Evolutionary conservation across 2,329 filamentous ascomycete species (phyloP).

Genomic region (Fusarium mundagurra): DNA sequence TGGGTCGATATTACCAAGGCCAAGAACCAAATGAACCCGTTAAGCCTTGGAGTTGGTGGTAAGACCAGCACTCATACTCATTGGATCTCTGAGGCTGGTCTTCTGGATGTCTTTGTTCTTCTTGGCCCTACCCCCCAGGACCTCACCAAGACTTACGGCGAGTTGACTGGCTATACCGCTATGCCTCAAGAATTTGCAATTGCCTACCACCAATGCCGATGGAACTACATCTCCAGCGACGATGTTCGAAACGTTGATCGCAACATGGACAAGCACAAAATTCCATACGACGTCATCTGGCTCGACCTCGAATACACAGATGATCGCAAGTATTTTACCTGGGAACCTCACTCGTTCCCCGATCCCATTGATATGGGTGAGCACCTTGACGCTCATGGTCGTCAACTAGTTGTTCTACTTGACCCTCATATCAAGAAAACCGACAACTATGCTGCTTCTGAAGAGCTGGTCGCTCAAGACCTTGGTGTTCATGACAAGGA

Average conservation of each 20-base stretch:
- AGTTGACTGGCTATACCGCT: slow-evolving; percentile 90
- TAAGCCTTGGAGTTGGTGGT: slow-evolving; percentile 74
- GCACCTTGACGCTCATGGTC: slow-evolving; percentile 83
- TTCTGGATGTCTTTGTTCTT: slow-evolving; percentile 94
- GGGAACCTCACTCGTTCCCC: slow-evolving; percentile 88
- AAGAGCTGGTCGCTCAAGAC: slow-evolving; percentile 85
- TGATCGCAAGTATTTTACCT: slow-evolving; percentile 97
- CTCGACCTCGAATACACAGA: slow-evolving; percentile 98
- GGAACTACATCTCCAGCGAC: slow-evolving; percentile 98
- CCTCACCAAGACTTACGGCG: slow-evolving; percentile 82
- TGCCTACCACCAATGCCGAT: slow-evolving; percentile 96
- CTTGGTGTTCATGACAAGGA: slow-evolving; percentile 92
- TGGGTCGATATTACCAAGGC: slow-evolving; percentile 95
- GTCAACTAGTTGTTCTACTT: slow-evolving; percentile 93
- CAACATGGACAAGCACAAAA: slow-evolving; percentile 94
- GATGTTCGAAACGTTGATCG: slow-evolving; percentile 97
- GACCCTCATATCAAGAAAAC: slow-evolving; percentile 98
- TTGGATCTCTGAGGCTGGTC: slow-evolving; percentile 93
- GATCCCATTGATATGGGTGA: slow-evolving; percentile 89
- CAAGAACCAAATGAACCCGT: slow-evolving; percentile 77
- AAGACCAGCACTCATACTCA: slow-evolving; percentile 87
- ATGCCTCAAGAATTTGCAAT: slow-evolving; percentile 93
- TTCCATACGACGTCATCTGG: slow-evolving; percentile 99
- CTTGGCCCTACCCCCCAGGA: slow-evolving; percentile 88
- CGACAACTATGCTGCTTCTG: slow-evolving; percentile 77